These are phyloP conservation scores for Arachis stenosperma DNA, from an alignment of 306 rosid species.

Conservation along the genomic window DNA sequence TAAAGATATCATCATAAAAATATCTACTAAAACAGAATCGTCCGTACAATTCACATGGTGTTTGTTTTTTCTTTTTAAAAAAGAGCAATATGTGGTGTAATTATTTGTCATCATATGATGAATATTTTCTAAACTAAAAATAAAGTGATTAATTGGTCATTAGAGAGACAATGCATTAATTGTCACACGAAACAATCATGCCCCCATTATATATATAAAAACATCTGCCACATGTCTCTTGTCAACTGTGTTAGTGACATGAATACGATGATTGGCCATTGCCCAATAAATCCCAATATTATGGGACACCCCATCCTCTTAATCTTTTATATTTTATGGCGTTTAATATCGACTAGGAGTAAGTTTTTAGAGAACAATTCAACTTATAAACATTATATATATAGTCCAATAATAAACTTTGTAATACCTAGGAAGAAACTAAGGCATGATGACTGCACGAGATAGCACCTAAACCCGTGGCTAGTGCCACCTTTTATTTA, in stretches of 20 bases:
- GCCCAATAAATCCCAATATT: too few species aligned
- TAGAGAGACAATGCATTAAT: slow-evolving; percentile 30
- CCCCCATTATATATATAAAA: neutral
- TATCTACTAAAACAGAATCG: neutral
- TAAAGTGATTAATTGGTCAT: neutral
- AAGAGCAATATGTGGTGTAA: slow-evolving; percentile 26
- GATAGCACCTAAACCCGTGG: neutral
- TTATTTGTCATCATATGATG: slow-evolving; percentile 25
- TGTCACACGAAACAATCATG: slow-evolving; percentile 14
- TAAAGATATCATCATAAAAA: too few species aligned
- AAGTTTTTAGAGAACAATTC: too few species aligned
- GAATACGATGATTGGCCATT: too few species aligned
- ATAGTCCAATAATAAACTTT: neutral
- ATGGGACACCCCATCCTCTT: too few species aligned
- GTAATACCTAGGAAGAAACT: slow-evolving; percentile 14
- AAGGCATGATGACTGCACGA: neutral
- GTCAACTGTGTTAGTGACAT: neutral
- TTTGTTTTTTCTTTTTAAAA: neutral
- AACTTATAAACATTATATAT: too few species aligned
- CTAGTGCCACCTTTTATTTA: too few species aligned
- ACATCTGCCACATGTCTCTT: slow-evolving; percentile 10
- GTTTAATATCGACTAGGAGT: too few species aligned
- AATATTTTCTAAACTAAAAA: slow-evolving; percentile 4
- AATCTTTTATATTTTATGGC: too few species aligned
- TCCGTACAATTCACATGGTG: slow-evolving; percentile 11